phyloP scores from a whole-genome alignment of 192 early-diverging fungal species.

The Geranomyces michiganensis region DNA sequence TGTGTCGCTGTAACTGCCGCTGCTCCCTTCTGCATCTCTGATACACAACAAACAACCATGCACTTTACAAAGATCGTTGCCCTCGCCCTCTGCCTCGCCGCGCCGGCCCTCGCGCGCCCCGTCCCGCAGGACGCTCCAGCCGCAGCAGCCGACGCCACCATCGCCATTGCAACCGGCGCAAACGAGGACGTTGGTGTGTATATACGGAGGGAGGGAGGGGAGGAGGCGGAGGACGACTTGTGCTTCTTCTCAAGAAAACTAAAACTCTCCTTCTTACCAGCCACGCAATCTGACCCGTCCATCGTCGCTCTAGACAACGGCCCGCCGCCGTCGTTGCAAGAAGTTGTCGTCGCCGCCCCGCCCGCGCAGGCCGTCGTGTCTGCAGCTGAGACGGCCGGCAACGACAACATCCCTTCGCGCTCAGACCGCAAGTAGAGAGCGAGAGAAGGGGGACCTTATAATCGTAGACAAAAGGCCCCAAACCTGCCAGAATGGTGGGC shows the following conservation, averaged over 20 bases:
- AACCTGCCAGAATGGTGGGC: too few relatives aligned
- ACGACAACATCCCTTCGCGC: conserved; percentile 7
- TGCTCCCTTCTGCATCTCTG: too few relatives aligned
- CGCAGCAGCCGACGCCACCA: neutral
- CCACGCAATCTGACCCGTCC: conserved; percentile 5
- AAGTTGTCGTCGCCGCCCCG: neutral
- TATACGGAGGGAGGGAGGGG: too few relatives aligned
- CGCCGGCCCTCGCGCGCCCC: neutral
- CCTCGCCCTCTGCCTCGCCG: neutral
- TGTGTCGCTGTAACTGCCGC: too few relatives aligned
- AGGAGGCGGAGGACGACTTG: neutral
- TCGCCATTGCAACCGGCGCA: conserved; percentile 1
- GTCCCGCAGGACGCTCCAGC: neutral
- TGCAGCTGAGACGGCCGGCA: neutral
- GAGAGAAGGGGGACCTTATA: too few relatives aligned
- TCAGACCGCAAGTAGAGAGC: neutral
- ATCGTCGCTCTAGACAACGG: neutral
- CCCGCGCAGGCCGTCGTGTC: neutral
- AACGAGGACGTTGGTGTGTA: neutral
- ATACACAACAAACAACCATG: neutral
- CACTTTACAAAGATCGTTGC: neutral
- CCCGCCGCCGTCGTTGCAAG: neutral
- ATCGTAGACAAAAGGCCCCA: too few relatives aligned
- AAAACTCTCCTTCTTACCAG: neutral
- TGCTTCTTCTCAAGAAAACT: neutral